phyloP scores from a whole-genome alignment of 2,329 filamentous ascomycete genomes.

The Dactylellina cionopaga region DNA sequence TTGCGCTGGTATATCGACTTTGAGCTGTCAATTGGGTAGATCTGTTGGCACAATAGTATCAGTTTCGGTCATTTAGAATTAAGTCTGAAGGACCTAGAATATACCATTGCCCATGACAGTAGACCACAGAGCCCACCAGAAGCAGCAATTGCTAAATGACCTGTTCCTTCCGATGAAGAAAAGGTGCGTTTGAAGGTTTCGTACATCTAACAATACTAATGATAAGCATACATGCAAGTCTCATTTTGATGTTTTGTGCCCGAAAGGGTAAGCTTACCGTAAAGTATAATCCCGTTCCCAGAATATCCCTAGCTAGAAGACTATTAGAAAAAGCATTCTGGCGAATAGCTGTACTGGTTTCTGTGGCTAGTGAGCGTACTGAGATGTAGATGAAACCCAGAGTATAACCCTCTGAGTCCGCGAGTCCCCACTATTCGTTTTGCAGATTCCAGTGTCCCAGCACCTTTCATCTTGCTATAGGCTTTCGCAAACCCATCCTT shows the following conservation, averaged over 20 bases:
- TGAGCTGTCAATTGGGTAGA: constrained; percentile 62
- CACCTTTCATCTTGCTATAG: constrained; percentile 66
- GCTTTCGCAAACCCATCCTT: constrained; percentile 34
- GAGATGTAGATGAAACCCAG: constrained; percentile 80
- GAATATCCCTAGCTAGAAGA: constrained; percentile 76
- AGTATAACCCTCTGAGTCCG: constrained; percentile 78
- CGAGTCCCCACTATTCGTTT: constrained; percentile 79
- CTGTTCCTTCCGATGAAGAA: constrained; percentile 77
- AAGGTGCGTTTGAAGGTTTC: constrained; percentile 85
- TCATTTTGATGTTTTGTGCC: background rate
- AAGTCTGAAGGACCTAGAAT: background rate
- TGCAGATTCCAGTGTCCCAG: constrained; percentile 74
- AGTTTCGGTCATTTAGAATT: background rate
- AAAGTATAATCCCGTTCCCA: constrained; percentile 87
- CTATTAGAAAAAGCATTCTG: background rate
- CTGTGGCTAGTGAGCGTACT: constrained; percentile 70
- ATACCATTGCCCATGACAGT: constrained; percentile 76
- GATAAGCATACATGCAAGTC: background rate
- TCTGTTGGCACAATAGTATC: constrained; percentile 58
- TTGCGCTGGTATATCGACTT: constrained; percentile 71
- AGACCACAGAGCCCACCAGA: constrained; percentile 84
- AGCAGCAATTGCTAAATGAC: constrained; percentile 79
- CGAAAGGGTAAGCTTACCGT: constrained; percentile 61
- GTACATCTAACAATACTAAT: constrained; percentile 68
- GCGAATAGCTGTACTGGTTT: too few species aligned